These are phyloP conservation scores for Metschnikowia continentalis DNA, from an alignment of 805 yeast genomes.

Conservation along the genomic window DNA sequence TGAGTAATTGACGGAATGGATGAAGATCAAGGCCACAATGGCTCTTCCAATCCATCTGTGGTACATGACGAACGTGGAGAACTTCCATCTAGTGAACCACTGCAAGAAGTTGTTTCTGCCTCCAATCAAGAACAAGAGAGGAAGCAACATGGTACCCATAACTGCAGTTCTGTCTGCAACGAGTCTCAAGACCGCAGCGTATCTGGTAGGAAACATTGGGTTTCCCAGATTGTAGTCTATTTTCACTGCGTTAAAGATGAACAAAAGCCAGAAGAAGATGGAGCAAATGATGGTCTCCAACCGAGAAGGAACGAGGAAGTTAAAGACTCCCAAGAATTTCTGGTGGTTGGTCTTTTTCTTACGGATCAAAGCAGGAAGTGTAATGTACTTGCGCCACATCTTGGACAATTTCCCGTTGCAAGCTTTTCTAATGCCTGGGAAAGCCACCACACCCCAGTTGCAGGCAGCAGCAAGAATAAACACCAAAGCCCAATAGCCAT, in stretches of 20 bases:
- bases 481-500: conserved; percentile 14
- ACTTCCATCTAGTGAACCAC: conserved; percentile 19
- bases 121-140: conserved; percentile 16
- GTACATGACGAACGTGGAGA: conserved; percentile 15
- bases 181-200: conserved; percentile 8
- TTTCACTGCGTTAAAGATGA: conserved; percentile 12
- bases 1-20: conserved; percentile 14
- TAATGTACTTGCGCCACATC: conserved; percentile 31
- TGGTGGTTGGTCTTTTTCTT: conserved; percentile 26
- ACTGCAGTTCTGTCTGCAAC: conserved; percentile 17
- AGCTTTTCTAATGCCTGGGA: conserved; percentile 10
- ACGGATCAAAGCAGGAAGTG: conserved; percentile 37
- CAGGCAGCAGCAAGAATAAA: conserved; percentile 10
- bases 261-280: conserved; percentile 18
- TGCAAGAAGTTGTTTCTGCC: conserved; percentile 20
- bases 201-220: conserved; percentile 28
- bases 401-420: conserved; percentile 27
- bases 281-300: conserved; percentile 21
- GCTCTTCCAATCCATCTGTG: conserved; percentile 19
- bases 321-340: conserved; percentile 19
- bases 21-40: conserved; percentile 14
- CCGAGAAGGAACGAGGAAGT: conserved; percentile 25
- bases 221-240: conserved; percentile 27
- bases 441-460: conserved; percentile 15
- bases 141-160: conserved; percentile 15